Base-by-base conservation (phyloP, 495 filamentous ascomycete genomes). In the Penicillium paradoxum region DNA sequence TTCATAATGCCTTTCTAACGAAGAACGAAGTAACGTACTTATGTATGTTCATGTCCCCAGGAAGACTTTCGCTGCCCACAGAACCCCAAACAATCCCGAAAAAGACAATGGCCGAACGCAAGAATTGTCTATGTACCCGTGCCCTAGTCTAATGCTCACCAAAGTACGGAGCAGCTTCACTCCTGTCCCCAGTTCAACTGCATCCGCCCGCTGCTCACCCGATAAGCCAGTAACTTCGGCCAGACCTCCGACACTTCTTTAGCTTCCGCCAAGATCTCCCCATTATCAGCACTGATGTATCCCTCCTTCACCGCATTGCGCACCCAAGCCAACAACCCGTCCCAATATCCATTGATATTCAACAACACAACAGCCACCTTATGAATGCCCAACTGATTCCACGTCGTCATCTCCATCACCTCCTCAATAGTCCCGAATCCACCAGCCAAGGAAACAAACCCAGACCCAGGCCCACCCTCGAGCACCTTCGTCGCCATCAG, bases 381-480 rank as follows among this genome's bases (percentile, higher is more conserved):
- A 68, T 98, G 93, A 54, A 98, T 98, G 0, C 95, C 93, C 51
- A 98, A 69, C 72, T 97, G 93, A 69, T 97, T 97, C 93, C 93
- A 98, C 11, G 93, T 97, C 27, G 85, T 87, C 49, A 95, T 86
- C 79, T 98, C 93, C 74, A 97, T 92, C 49, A 97, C 74, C 76
- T 98, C 93, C 72, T 98, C 93, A 64, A 97, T 77, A 6, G 95
- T 97, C 10, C 93, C 93, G 70, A 91, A 97, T 0, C 93, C 93
- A 17, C 93, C 93, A 45, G 81, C 83, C 60, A 98, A 72, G 21
- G 91, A 89, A 19, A 97, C 81, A 76, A 98, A 98, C 8, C 95
- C 95, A 51, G 82, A 83, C 3, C 91, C 91, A 0, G 83, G 81
- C 0, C 88, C 90, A 6, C 91, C 90, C 44, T 83, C 77, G 8